These are phyloP conservation scores for Eucalyptus erythrocorys DNA, from an alignment of 345 rosid species.

Conservation along the genomic window DNA sequence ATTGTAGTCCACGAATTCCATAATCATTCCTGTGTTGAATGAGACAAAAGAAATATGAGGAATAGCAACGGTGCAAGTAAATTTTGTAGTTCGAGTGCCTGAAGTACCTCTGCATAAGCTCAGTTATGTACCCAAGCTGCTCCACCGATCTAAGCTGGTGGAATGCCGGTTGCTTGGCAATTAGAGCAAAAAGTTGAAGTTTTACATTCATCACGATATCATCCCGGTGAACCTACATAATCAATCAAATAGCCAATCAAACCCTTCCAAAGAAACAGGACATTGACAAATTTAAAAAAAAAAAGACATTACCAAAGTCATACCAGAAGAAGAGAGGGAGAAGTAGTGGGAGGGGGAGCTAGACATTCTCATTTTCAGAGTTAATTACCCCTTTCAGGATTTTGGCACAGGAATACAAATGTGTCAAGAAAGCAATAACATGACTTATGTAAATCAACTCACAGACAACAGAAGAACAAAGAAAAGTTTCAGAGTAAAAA, in stretches of 20 bases:
- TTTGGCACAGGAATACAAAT: background rate
- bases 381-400: no score
- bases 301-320: background rate
- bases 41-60: background rate
- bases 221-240: slow-evolving; percentile 65
- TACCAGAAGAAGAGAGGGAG: background rate
- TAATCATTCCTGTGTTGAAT: slow-evolving; percentile 46
- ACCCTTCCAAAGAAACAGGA: background rate
- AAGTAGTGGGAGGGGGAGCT: background rate
- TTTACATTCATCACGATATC: slow-evolving; percentile 62
- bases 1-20: slow-evolving; percentile 67
- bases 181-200: slow-evolving; percentile 68
- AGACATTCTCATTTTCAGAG: background rate
- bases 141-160: slow-evolving; percentile 96
- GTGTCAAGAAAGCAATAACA: background rate
- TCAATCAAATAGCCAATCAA: background rate
- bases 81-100: background rate
- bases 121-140: slow-evolving; percentile 87
- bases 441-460: background rate
- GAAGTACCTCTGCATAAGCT: slow-evolving; percentile 51
- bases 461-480: background rate
- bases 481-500: background rate
- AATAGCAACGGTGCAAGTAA: background rate
- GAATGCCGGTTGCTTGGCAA: slow-evolving; percentile 82
- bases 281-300: background rate